These are phyloP conservation scores for Penicillium griseofulvum DNA, from an alignment of 2,329 filamentous ascomycete genomes.

Conservation along the genomic window DNA sequence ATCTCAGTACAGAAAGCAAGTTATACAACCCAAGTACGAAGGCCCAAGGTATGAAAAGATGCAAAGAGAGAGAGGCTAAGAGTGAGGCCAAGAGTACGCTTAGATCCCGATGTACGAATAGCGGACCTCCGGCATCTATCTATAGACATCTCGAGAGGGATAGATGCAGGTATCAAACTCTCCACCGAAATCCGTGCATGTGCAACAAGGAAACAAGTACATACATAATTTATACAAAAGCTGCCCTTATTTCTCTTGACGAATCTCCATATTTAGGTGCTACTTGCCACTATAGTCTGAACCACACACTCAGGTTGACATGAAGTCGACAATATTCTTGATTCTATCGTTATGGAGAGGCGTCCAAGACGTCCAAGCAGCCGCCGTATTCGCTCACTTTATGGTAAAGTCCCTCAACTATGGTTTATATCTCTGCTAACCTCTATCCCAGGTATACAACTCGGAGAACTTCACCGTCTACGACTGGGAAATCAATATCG, in stretches of 20 bases:
- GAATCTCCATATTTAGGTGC: not conserved
- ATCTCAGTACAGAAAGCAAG: not conserved
- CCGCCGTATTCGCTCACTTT: constrained; percentile 36
- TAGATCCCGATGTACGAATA: constrained; percentile 4
- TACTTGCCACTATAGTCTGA: not conserved
- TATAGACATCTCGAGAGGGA: constrained; percentile 5
- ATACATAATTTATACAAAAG: constrained; percentile 1
- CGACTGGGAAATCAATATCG: constrained; percentile 37
- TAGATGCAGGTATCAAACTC: constrained; percentile 1
- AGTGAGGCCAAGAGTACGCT: not conserved
- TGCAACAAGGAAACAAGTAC: not conserved
- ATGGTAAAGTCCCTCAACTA: constrained; percentile 21
- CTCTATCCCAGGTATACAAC: constrained; percentile 26
- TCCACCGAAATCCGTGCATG: constrained; percentile 3
- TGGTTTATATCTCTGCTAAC: not conserved
- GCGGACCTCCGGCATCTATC: constrained; percentile 11
- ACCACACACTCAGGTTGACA: not conserved
- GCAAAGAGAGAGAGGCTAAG: not conserved
- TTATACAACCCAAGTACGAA: not conserved
- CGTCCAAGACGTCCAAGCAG: constrained; percentile 10
- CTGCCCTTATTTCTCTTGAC: not conserved
- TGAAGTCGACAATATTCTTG: constrained; percentile 3
- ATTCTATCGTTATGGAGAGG: constrained; percentile 3
- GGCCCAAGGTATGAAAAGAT: not conserved
- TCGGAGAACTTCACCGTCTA: constrained; percentile 21